phyloP scores from a whole-genome alignment of 73 alveolate genomes.

The Diophrys sp. region DNA sequence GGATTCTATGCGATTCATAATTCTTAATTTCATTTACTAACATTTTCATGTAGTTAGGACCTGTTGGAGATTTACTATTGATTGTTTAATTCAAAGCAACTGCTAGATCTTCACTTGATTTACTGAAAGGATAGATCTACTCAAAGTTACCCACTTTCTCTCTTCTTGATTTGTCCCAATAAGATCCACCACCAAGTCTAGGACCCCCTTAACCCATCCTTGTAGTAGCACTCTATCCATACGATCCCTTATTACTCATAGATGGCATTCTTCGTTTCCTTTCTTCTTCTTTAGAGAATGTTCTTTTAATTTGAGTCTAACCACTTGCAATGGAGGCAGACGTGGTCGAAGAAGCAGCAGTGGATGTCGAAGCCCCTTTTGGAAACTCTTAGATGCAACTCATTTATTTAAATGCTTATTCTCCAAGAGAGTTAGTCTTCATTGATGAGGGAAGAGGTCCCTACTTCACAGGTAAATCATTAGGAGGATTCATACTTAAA shows the following conservation, averaged over 20 bases:
- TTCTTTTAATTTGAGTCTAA: background rate
- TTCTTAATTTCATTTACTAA: conserved; percentile 39
- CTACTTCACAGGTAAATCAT: too few relatives aligned
- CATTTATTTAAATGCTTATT: background rate
- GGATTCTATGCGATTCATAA: conserved; percentile 27
- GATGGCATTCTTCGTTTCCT: background rate
- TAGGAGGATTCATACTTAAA: background rate
- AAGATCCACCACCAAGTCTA: conserved; percentile 1
- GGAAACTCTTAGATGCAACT: too few relatives aligned
- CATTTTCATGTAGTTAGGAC: conserved; percentile 53
- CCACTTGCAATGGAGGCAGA: too few relatives aligned
- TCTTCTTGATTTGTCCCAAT: background rate
- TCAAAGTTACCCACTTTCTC: conserved; percentile 47
- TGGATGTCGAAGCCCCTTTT: too few relatives aligned
- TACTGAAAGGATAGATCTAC: conserved; percentile 47
- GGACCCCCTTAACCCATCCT: background rate
- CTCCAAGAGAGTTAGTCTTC: background rate
- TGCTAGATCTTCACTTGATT: conserved; percentile 41
- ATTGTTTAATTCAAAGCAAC: conserved; percentile 24
- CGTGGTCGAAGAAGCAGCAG: too few relatives aligned
- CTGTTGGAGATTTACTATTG: conserved; percentile 17
- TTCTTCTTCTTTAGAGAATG: background rate
- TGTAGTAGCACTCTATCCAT: background rate
- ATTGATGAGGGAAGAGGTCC: too few relatives aligned
- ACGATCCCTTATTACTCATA: background rate